A percentile compares a stretch with the other conserved stretches of the same genome.
These are phyloP conservation scores for Kodamaea suecica DNA, from an alignment of 1,139 yeast genomes.

Conservation along the genomic window DNA sequence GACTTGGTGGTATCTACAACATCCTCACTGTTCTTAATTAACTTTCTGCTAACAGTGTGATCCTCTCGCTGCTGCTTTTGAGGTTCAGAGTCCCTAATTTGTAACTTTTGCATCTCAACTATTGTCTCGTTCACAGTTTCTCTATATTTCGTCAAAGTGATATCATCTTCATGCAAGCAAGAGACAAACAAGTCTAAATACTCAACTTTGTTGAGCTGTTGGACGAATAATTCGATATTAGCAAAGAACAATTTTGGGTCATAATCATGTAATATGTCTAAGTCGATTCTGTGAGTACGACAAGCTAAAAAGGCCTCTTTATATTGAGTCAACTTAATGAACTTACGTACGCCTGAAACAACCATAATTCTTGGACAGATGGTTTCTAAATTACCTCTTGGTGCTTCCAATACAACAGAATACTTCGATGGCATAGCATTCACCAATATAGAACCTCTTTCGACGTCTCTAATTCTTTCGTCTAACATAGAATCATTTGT, in stretches of 20 bases:
- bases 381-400: constrained; percentile 94
- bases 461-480: constrained; percentile 85
- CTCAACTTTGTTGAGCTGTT: constrained; percentile 68
- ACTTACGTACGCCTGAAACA: constrained; percentile 72
- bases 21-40: constrained; percentile 33
- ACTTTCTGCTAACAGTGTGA: constrained; percentile 16
- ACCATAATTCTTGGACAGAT: constrained; percentile 93
- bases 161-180: constrained; percentile 84
- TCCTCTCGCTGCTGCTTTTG: neutral
- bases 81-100: neutral
- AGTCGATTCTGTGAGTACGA: constrained; percentile 86
- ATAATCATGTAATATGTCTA: constrained; percentile 87
- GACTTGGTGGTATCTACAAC: constrained; percentile 25
- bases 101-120: neutral
- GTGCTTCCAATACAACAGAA: constrained; percentile 86
- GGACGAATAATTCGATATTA: constrained; percentile 66
- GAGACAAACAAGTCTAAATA: constrained; percentile 85
- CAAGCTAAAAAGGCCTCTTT: constrained; percentile 75
- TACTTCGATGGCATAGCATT: constrained; percentile 80
- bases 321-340: constrained; percentile 58
- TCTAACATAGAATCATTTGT: constrained; percentile 39
- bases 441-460: constrained; percentile 83
- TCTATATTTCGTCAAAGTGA: constrained; percentile 73
- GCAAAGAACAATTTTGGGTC: constrained; percentile 64
- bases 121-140: constrained; percentile 52